phyloP scores from a whole-genome alignment of 139 green algal species.

The Axilococcus clingmanii region DNA sequence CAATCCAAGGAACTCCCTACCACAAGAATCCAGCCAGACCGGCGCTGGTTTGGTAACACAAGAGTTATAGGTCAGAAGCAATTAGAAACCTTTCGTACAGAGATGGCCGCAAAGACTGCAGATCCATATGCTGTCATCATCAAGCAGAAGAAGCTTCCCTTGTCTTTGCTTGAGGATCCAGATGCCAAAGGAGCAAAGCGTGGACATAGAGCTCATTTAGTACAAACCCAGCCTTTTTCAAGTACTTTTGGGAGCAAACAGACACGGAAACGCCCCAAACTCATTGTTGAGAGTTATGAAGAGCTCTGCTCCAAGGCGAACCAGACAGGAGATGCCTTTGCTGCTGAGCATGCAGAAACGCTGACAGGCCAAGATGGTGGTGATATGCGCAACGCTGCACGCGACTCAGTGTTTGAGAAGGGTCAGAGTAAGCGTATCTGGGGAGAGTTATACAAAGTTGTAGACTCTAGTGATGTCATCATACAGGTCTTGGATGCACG shows the following conservation, averaged over 20 bases:
- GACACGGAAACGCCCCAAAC: conserved; percentile 75
- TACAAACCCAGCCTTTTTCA: conserved; percentile 74
- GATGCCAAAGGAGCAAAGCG: conserved; percentile 22
- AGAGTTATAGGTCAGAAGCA: conserved; percentile 94
- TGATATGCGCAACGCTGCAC: conserved; percentile 11
- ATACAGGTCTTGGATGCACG: conserved; percentile 89
- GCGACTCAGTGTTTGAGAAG: conserved; percentile 80
- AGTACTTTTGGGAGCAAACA: conserved; percentile 73
- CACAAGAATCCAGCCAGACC: conserved; percentile 92
- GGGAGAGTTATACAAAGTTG: conserved; percentile 98
- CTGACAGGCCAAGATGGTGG: background rate
- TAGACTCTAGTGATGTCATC: conserved; percentile 15
- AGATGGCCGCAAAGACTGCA: conserved; percentile 85
- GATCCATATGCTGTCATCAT: conserved; percentile 92
- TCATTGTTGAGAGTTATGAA: conserved; percentile 54
- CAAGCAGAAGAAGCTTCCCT: conserved; percentile 89
- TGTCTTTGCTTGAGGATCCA: conserved; percentile 81
- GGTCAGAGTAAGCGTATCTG: conserved; percentile 96
- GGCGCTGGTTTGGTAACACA: conserved; percentile 96
- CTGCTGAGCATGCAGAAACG: conserved; percentile 7
- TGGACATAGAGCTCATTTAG: conserved; percentile 44
- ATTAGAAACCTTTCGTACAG: conserved; percentile 87
- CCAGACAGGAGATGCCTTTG: background rate
- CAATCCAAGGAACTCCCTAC: conserved; percentile 91
- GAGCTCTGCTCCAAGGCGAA: conserved; percentile 38